Base-by-base conservation (phyloP, 2,329 filamentous ascomycete genomes). In the Akanthomyces dipterigenus region DNA sequence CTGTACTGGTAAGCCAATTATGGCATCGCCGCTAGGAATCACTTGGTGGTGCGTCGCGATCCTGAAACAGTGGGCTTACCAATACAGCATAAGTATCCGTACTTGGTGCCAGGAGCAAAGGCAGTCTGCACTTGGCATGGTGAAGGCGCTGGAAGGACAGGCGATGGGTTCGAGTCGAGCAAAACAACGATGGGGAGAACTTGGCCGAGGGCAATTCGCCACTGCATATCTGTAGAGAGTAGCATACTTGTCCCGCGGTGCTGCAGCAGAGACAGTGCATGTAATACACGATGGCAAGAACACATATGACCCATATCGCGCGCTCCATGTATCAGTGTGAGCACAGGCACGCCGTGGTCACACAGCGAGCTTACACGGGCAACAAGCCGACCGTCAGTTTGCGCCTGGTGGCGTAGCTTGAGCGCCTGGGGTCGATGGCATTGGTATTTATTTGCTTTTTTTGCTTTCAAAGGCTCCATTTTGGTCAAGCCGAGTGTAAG, bases 11-110 rank as follows among this genome's bases (percentile, higher is more conserved):
- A 24, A 24, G 28, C 42, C 42, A 56, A 46, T 38, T 56, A 36
- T 48, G 54, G 51, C 12, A 20, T n/a, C 24, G 38, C 16, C 31
- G 9, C 51, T 43, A 22, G 36, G 28, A 56, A 56, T 45, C 36
- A 34, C 22, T 58, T 48, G 45, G 7, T 16, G 55, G 26, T 42
- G 43, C 31, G 42, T 43, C 45, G 43, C 55, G 45, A 58, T 49
- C 36, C 58, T 60, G 58, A 60, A 60, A 60, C 58, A 60, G 34
- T 46, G 58, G 49, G 58, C 58, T 60, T 60, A 58, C 24, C 46
- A 6, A 14, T 28, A 34, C 31, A 34, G 31, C 1, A 34, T 8
- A 9, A 9, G 4, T 34, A 34, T 9, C 31, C 31, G 8, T 8
- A 34, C 22, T 28, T 24, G 20, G 28, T 50, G 26, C 48, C 45